phyloP scores from a whole-genome alignment of 192 early-diverging fungal genomes.

The Chytriomyces sp. region DNA sequence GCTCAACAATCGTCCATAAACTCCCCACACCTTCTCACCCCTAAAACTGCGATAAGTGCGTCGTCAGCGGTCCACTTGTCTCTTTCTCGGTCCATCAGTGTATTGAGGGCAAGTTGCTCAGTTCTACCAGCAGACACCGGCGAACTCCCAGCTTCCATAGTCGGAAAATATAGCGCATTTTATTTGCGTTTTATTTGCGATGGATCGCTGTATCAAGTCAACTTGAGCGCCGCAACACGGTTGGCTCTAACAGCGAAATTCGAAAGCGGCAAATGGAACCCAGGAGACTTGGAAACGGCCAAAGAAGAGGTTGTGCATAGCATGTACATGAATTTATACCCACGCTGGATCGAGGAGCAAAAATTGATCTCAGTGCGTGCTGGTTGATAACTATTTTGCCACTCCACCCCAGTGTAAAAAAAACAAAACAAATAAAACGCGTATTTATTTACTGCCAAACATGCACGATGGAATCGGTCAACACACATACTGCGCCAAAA shows the following conservation, averaged over 20 bases:
- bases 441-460: not conserved
- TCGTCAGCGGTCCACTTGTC: no score
- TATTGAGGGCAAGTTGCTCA: not conserved
- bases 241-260: not conserved
- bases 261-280: slow-evolving; percentile 3
- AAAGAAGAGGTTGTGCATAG: slow-evolving; percentile 20
- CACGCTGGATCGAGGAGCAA: slow-evolving; percentile 7
- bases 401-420: no score
- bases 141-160: not conserved
- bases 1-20: no score
- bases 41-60: no score
- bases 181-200: slow-evolving; percentile 12
- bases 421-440: no score
- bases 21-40: no score
- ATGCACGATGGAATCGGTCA: slow-evolving; percentile 16
- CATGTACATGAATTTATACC: slow-evolving; percentile 22
- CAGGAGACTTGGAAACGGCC: slow-evolving; percentile 10
- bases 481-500: not conserved
- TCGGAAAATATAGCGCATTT: slow-evolving; percentile 8
- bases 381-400: no score
- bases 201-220: not conserved
- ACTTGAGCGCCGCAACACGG: not conserved
- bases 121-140: not conserved
- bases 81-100: not conserved
- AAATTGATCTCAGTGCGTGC: no score